A percentile compares a stretch with the other conserved stretches of the same genome.
These are phyloP conservation scores for Lindgomyces ingoldianus DNA, from an alignment of 495 filamentous ascomycete genomes.

Conservation along the genomic window DNA sequence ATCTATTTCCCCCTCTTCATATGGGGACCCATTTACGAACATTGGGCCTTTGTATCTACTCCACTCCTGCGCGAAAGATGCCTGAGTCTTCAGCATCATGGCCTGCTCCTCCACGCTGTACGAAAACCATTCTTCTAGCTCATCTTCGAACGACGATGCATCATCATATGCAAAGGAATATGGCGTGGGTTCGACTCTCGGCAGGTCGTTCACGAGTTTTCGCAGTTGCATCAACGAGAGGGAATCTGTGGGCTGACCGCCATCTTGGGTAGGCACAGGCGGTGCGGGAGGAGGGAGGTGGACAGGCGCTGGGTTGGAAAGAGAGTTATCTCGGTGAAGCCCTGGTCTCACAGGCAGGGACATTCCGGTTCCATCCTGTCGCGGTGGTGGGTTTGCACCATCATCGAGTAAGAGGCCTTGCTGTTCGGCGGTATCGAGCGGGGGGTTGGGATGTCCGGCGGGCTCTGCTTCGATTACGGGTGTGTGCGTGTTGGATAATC, in stretches of 20 bases:
- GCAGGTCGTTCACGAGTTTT: slow-evolving; percentile 78
- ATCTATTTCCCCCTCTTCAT: slow-evolving; percentile 34
- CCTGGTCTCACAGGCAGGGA: slow-evolving; percentile 51
- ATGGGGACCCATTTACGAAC: slow-evolving; percentile 39
- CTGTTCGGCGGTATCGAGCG: slow-evolving; percentile 37
- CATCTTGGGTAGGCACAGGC: slow-evolving; percentile 51
- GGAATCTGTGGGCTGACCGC: slow-evolving; percentile 64
- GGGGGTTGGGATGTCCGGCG: slow-evolving; percentile 15
- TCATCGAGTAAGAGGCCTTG: slow-evolving; percentile 32
- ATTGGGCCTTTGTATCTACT: slow-evolving; percentile 46
- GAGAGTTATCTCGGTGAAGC: slow-evolving; percentile 56
- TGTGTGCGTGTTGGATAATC: slow-evolving; percentile 9
- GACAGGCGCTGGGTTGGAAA: slow-evolving; percentile 55
- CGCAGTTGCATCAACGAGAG: slow-evolving; percentile 80
- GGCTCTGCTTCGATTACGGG: slow-evolving; percentile 24
- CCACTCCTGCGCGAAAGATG: slow-evolving; percentile 71
- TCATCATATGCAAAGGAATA: slow-evolving; percentile 95
- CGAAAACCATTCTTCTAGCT: slow-evolving; percentile 95
- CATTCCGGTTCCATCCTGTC: slow-evolving; percentile 8
- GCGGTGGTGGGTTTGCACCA: background rate
- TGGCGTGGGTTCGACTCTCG: slow-evolving; percentile 73
- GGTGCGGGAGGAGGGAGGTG: slow-evolving; percentile 63
- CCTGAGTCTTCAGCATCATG: slow-evolving; percentile 66
- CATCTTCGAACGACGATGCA: slow-evolving; percentile 73
- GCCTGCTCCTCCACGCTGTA: slow-evolving; percentile 78